phyloP scores from a whole-genome alignment of 495 filamentous ascomycete genomes.

The Saxophila tyrrhenica region DNA sequence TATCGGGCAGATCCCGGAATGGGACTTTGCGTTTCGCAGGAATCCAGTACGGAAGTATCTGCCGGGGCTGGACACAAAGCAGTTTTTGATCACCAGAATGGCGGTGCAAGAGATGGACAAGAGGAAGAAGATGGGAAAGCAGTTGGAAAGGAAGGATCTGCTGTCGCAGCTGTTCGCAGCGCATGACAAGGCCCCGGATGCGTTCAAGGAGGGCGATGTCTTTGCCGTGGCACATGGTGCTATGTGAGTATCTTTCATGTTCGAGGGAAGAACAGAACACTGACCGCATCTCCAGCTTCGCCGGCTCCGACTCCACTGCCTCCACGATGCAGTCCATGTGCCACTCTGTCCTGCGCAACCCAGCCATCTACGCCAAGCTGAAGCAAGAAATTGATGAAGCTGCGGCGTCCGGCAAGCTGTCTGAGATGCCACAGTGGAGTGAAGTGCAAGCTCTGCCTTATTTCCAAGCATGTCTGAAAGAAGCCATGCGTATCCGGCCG shows the following conservation, averaged over 20 bases:
- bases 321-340: slow-evolving; percentile 22
- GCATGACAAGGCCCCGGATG: slow-evolving; percentile 36
- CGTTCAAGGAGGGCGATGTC: slow-evolving; percentile 40
- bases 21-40: slow-evolving; percentile 36
- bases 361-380: slow-evolving; percentile 12
- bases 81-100: slow-evolving; percentile 39
- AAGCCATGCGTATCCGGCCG: slow-evolving; percentile 21
- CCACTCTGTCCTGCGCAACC: slow-evolving; percentile 16
- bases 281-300: slow-evolving; percentile 13
- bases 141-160: slow-evolving; percentile 37
- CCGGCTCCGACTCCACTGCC: slow-evolving; percentile 20
- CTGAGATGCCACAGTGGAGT: slow-evolving; percentile 13
- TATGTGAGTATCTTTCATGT: slow-evolving; percentile 30
- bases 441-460: slow-evolving; percentile 19
- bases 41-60: slow-evolving; percentile 40
- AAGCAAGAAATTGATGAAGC: slow-evolving; percentile 16
- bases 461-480: slow-evolving; percentile 20
- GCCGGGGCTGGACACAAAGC: slow-evolving; percentile 36
- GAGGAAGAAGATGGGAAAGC: slow-evolving; percentile 33
- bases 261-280: neutral
- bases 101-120: slow-evolving; percentile 38
- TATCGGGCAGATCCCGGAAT: slow-evolving; percentile 39
- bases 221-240: slow-evolving; percentile 45
- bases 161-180: slow-evolving; percentile 38
- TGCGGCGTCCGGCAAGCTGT: slow-evolving; percentile 14